phyloP scores from a whole-genome alignment of 176 grass and related monocot genomes.

The Alloteropsis semialata region DNA sequence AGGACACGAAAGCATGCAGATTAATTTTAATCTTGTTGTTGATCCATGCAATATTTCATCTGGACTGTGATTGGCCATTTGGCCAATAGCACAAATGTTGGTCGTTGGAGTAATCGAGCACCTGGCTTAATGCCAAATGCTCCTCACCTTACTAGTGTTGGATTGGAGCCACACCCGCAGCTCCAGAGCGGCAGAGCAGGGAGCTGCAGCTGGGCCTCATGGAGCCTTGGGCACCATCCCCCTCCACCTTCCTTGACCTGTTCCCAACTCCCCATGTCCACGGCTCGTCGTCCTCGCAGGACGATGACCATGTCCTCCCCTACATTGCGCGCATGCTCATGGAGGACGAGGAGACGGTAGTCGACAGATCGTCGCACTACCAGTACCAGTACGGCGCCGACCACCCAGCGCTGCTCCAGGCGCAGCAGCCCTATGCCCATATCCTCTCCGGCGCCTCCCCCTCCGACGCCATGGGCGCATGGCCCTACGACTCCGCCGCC shows the following conservation, averaged over 20 bases:
- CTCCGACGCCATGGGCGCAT: background rate
- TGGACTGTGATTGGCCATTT: too few species aligned
- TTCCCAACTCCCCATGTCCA: conserved; percentile 3
- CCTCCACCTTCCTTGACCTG: conserved; percentile 41
- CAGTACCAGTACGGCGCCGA: conserved; percentile 33
- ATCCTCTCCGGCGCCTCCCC: conserved; percentile 27
- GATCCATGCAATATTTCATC: too few species aligned
- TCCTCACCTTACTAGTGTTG: too few species aligned
- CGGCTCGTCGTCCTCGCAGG: too few species aligned
- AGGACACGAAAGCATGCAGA: too few species aligned
- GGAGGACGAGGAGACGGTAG: conserved; percentile 50
- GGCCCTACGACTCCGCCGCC: background rate
- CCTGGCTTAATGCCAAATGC: too few species aligned
- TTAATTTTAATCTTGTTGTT: too few species aligned
- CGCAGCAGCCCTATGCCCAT: conserved; percentile 37
- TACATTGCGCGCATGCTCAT: conserved; percentile 69
- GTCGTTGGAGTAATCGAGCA: too few species aligned
- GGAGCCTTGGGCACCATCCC: background rate
- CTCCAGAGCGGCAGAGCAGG: background rate
- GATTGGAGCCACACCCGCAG: too few species aligned
- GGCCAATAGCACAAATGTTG: too few species aligned
- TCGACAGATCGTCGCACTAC: conserved; percentile 31
- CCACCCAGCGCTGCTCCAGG: conserved; percentile 37
- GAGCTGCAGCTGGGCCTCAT: background rate
- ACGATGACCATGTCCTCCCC: conserved; percentile 54